These are phyloP conservation scores for Citrullus mucosospermus DNA, from an alignment of 306 rosid species.

Conservation along the genomic window DNA sequence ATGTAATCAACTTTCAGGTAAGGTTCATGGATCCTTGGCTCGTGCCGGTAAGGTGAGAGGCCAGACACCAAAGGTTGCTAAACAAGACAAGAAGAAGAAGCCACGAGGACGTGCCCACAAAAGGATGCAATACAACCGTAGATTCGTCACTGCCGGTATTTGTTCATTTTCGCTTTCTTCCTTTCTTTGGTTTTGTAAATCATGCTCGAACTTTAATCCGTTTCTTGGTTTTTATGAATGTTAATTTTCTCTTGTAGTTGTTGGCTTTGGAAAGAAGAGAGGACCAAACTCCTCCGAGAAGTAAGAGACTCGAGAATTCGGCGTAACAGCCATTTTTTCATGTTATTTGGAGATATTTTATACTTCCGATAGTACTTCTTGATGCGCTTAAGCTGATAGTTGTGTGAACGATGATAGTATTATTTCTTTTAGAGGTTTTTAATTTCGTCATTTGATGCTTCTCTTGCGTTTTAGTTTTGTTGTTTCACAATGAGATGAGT, in stretches of 20 bases:
- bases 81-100: constrained; percentile 52
- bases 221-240: not conserved
- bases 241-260: not conserved
- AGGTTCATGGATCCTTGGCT: constrained; percentile 52
- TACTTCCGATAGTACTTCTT: not conserved
- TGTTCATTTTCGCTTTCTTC: not conserved
- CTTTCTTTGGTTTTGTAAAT: not conserved
- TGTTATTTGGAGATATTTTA: not conserved
- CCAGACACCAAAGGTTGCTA: constrained; percentile 47
- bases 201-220: not conserved
- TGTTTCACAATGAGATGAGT: not conserved
- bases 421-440: not conserved
- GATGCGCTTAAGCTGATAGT: not conserved
- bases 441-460: not conserved
- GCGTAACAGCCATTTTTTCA: not conserved
- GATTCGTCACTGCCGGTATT: constrained; percentile 47
- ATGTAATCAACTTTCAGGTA: constrained; percentile 21
- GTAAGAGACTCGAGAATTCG: not conserved
- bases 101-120: constrained; percentile 50
- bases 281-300: constrained; percentile 11
- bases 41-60: constrained; percentile 59
- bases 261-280: constrained; percentile 12
- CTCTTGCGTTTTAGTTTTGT: not conserved
- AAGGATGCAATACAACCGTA: constrained; percentile 43
- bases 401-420: not conserved